Percentiles rank a stretch among this genome's conserved stretches.
phyloP scores from a whole-genome alignment of 129 eudicot genomes.

The Flaveria sonorensis region DNA sequence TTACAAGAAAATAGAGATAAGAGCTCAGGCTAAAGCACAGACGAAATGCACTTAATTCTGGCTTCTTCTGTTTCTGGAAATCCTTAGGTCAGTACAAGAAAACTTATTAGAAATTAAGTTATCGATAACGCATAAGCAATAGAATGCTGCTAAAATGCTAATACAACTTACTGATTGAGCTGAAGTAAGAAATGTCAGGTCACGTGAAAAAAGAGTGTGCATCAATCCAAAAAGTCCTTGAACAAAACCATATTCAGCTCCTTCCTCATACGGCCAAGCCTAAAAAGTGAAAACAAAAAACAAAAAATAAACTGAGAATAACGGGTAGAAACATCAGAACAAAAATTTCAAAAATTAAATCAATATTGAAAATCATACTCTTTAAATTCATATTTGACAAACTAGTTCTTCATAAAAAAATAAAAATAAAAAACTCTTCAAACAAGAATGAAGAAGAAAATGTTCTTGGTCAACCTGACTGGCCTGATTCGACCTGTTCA shows the following conservation, averaged over 20 bases:
- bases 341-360: not conserved
- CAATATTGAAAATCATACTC: not conserved
- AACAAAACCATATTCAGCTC: conserved; percentile 75
- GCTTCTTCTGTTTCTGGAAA: conserved; percentile 60
- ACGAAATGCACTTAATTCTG: conserved; percentile 63
- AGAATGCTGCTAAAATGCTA: not conserved
- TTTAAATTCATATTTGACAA: not conserved
- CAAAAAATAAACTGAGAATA: not conserved
- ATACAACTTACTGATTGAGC: conserved; percentile 41
- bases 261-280: conserved; percentile 98
- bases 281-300: conserved; percentile 23
- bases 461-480: not conserved
- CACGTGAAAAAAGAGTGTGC: conserved; percentile 70
- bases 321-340: not conserved
- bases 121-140: not conserved
- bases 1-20: conserved; percentile 84
- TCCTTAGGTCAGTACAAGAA: not conserved
- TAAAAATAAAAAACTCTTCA: not conserved
- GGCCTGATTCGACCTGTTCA: not conserved
- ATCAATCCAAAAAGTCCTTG: conserved; percentile 89
- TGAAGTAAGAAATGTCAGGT: conserved; percentile 52
- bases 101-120: conserved; percentile 1
- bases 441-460: not conserved
- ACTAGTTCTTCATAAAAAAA: not conserved
- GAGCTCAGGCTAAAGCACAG: conserved; percentile 91